Evolutionary conservation across 345 rosid species (phyloP), one percentile per base, ranked within the genome.

Genomic region (Reutealis trisperma): DNA sequence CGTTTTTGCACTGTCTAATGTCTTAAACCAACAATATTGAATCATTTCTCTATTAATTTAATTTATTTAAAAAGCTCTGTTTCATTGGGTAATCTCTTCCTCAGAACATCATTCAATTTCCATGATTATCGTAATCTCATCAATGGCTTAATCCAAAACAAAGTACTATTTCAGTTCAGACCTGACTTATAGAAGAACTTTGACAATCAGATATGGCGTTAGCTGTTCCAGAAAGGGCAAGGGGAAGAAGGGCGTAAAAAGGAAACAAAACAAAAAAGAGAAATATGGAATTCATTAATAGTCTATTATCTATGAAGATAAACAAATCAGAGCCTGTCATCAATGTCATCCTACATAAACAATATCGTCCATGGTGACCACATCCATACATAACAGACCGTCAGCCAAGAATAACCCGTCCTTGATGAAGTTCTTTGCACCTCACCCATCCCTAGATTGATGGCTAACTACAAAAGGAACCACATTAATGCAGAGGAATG

Each of bases 401-500:
- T 55, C 18, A 9, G 9, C 41, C 57, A 49, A 69, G 41, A 61
- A 30, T 44, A 34, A 22, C 11, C 5, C 4, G 1, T 4, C 34
- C 52, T 2, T 9, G 34, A 14, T 22, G 44, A 71, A 44, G n/a
- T 41, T 63, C 65, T 71, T 63, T 42, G 42, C 54, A 19, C 75
- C 47, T 45, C 66, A 19, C 19, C 16, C 5, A 15, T 57, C 34
- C 15, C 59, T 27, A 41, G 49, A 32, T 42, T 59, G 67, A 63
- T 19, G 14, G 54, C 61, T 41, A 34, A 14, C 65, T 51, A 13
- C 32, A 24, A 25, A 41, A 21, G 0, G 16, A 62, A 41, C 22
- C 59, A 4, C 64, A 8, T 86, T 65, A 90, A 67, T 66, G 85
- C 79, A 89, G 80, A 27, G 85, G 86, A 68, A 88, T 71, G 42